These are phyloP conservation scores for Trichoderma atroviride DNA, from an alignment of 2,329 filamentous ascomycete genomes.

Conservation along the genomic window DNA sequence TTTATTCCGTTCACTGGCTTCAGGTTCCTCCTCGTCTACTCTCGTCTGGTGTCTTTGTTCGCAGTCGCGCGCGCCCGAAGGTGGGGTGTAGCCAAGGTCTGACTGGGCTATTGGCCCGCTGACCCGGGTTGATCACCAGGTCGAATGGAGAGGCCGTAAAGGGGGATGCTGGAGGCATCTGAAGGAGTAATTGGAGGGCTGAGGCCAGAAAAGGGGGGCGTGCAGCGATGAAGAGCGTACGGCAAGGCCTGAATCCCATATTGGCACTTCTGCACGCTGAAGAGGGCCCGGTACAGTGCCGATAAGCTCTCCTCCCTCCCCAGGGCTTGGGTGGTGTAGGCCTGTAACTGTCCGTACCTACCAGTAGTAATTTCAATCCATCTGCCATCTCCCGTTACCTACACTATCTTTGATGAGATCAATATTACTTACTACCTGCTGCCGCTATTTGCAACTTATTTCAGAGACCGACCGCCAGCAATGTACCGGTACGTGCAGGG, in stretches of 20 bases:
- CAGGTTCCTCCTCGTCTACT: not conserved
- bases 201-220: conserved; percentile 1
- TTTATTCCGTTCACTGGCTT: not conserved
- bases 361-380: not conserved
- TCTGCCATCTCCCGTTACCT: not conserved
- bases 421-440: not conserved
- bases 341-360: not conserved
- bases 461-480: not conserved
- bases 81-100: conserved; percentile 25
- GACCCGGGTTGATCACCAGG: conserved; percentile 33
- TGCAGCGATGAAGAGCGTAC: conserved; percentile 12
- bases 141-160: conserved; percentile 26
- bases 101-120: conserved; percentile 29
- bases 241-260: not conserved
- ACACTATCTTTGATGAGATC: not conserved
- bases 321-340: not conserved
- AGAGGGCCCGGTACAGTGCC: not conserved
- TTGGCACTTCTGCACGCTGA: not conserved
- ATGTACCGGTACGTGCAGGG: conserved; percentile 11
- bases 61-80: conserved; percentile 13
- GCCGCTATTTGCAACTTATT: not conserved
- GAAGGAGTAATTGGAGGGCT: conserved; percentile 24
- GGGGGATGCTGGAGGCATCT: conserved; percentile 24
- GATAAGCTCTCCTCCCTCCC: not conserved
- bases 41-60: not conserved